These are phyloP conservation scores for Trichoderma asperelloides DNA, from an alignment of 495 filamentous ascomycete genomes.

Conservation along the genomic window DNA sequence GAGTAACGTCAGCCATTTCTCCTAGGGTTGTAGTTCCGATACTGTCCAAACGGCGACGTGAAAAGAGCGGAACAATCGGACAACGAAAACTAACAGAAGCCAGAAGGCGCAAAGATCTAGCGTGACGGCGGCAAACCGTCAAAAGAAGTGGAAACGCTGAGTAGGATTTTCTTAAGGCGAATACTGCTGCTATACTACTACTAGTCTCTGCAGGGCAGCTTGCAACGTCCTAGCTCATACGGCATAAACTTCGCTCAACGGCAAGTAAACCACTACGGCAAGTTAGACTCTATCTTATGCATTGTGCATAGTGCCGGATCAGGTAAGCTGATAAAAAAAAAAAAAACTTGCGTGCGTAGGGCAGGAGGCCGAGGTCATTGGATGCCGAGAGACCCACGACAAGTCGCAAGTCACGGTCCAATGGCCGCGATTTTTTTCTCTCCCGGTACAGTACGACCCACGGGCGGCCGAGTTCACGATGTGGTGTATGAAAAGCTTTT, in stretches of 20 bases:
- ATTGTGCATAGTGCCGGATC: neutral
- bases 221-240: neutral
- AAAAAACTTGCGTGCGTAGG: slow-evolving; percentile 4
- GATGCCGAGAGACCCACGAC: slow-evolving; percentile 4
- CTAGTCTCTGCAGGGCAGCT: no score
- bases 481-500: slow-evolving; percentile 8
- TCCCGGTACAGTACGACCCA: neutral
- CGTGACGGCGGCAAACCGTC: neutral
- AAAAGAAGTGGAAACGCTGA: no score
- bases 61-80: neutral
- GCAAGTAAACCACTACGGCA: neutral
- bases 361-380: slow-evolving; percentile 6
- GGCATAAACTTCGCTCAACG: neutral
- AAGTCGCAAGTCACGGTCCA: neutral
- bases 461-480: neutral
- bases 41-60: neutral
- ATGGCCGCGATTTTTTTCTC: neutral
- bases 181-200: no score
- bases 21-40: neutral
- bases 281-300: slow-evolving; percentile 2
- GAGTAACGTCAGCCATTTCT: neutral
- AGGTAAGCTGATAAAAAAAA: slow-evolving; percentile 5
- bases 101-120: neutral
- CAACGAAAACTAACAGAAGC: neutral
- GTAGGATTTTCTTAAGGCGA: no score